Evolutionary conservation across 371 early-diverging fungal species (phyloP), one percentile per base, ranked within the genome.

Genomic region (Sporodiniella umbellata): DNA sequence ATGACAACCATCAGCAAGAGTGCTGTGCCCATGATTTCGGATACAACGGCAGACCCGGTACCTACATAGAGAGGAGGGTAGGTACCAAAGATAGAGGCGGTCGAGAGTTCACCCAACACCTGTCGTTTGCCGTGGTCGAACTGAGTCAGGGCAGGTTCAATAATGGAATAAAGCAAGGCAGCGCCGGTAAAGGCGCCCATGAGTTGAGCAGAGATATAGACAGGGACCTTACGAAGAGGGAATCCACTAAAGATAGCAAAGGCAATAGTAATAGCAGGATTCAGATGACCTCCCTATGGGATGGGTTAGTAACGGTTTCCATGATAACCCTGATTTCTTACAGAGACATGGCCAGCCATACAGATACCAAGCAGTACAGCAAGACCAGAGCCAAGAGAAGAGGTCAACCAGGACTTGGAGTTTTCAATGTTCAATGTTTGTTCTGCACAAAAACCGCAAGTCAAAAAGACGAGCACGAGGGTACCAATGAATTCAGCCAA

Each of bases 401-500:
- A 48, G 3, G 68, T 70, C 3, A 74, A 45, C 70, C 70, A 70
- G 23, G 74, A 74, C 40, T 54, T 67, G 14, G 51, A 45, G 33
- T 49, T 19, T 8, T 54, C 57, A 21, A 63, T 56, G 21, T 42
- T 19, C 33, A 74, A 48, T 6, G 62, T 58, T 42, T 71, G 66
- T 61, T 82, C 80, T 21, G 84, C 84, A 17, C 82, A 72, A 17
- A 81, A 81, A 22, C 88, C 87, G 48, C 81, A 71, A 8, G 87
- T 85, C 38, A 92, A 75, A 31, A 87, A 45, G 11, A 90, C 66
- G 26, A 92, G 68, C 14, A 90, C 58, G 50, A 81, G 68, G 10
- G 93, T 92, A 22, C 92, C 93, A 48, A 90, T 72, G 54, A 91
- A 88, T 75, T 92, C 93, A 40, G 90, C 91, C 26, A 90, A 62